Evolutionary conservation across 2,329 filamentous ascomycete species (phyloP), one percentile per base, ranked within the genome.

Genomic region (Aspergillus fumigatiaffinis): DNA sequence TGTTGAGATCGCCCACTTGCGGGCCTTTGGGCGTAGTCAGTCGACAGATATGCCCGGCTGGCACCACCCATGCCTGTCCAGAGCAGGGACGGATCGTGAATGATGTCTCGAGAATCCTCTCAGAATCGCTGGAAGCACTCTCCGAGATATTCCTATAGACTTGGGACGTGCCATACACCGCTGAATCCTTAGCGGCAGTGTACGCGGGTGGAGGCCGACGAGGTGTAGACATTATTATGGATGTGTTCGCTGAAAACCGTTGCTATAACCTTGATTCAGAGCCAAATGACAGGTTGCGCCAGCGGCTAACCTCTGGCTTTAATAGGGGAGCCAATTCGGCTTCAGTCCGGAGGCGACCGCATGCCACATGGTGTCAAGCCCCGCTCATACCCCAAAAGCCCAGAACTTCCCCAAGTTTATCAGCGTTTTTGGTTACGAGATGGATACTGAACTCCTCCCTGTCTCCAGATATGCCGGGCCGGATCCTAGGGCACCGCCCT

Each of bases 1-100:
- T 82, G 71, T 95, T 95, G 20, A 94, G 77, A 66, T 94, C 91
- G 54, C 90, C 89, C 51, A 95, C 90, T 75, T 95, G 91, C 0
- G 91, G 85, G 0, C 91, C 91, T 54, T 87, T 78, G 0, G 89
- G 89, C 0, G 90, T 93, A 56, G 85, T 88, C 60, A 95, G 86
- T 14, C 86, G 84, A 59, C 90, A 84, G 56, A 94, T 82, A 51
- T 82, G 82, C 3, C 89, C 88, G 1, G 84, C 84, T 0, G 84
- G 82, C 0, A 88, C 89, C 50, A 82, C 79, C 87, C 88, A 94
- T 1, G 90, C 89, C 58, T 80, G 80, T 1, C 88, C 91, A 2
- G 87, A 90, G 35, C 90, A 85, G 29, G 91, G 89, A 0, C 89
- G 87, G 28, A 94, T 77, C 1, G 82, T 83, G 62, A 89, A 88